These are phyloP conservation scores for Astrocystis sublimbata DNA, from an alignment of 495 filamentous ascomycete species.

Conservation along the genomic window DNA sequence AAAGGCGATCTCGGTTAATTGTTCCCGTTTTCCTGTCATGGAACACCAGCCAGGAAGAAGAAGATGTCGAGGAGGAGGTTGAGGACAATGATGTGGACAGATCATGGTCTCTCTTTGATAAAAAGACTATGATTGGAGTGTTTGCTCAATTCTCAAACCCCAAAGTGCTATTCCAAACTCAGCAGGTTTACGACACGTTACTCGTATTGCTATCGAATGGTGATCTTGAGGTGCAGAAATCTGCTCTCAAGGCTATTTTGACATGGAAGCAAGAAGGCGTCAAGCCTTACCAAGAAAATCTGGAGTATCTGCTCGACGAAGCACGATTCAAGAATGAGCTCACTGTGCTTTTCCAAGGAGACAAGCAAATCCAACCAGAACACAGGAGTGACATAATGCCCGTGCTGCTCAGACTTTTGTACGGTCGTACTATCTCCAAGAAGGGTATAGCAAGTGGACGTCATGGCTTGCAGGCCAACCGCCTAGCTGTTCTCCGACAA, in stretches of 20 bases:
- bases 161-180: conserved; percentile 72
- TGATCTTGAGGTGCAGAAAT: conserved; percentile 84
- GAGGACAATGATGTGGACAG: conserved; percentile 51
- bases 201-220: conserved; percentile 77
- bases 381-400: conserved; percentile 76
- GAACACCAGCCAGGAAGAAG: conserved; percentile 55
- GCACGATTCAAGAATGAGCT: conserved; percentile 89
- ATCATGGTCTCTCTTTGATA: conserved; percentile 62
- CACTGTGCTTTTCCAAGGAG: conserved; percentile 79
- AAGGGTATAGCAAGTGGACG: conserved; percentile 66
- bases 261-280: conserved; percentile 82
- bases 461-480: conserved; percentile 62
- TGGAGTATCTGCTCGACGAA: conserved; percentile 88
- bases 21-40: conserved; percentile 86
- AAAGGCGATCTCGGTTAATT: conserved; percentile 79
- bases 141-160: conserved; percentile 86
- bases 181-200: conserved; percentile 73
- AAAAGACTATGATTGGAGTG: conserved; percentile 77
- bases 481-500: conserved; percentile 56
- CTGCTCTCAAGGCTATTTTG: conserved; percentile 78
- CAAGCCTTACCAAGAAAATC: conserved; percentile 77
- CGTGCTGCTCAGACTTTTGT: conserved; percentile 82
- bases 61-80: conserved; percentile 39
- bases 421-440: conserved; percentile 82
- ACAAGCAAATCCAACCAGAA: conserved; percentile 70